Evolutionary conservation across 2,329 filamentous ascomycete species (phyloP).

Genomic region (Diaporthe helianthi): DNA sequence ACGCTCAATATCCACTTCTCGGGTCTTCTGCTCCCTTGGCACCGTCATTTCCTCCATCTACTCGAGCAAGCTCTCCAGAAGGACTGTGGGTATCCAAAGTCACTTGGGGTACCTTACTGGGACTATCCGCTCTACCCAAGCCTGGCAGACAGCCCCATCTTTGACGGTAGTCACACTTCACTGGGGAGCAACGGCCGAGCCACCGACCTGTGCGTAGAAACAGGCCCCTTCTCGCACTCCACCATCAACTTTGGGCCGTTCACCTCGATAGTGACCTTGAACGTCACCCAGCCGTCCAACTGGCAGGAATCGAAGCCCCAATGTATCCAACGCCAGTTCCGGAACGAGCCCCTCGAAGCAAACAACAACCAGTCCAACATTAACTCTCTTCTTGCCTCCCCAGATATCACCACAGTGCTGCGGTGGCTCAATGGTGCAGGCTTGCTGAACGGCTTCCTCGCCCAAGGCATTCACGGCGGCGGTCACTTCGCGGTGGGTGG

Average conservation of each 20-base stretch:
- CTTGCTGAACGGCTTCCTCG: slow-evolving; percentile 17
- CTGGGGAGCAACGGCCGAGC: slow-evolving; percentile 30
- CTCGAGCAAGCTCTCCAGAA: slow-evolving; percentile 22
- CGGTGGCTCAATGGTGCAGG: slow-evolving; percentile 29
- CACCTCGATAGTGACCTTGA: slow-evolving; percentile 32
- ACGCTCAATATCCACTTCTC: slow-evolving; percentile 46
- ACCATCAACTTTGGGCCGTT: slow-evolving; percentile 37
- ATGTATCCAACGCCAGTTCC: slow-evolving; percentile 33
- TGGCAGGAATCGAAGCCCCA: slow-evolving; percentile 28
- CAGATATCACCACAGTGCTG: slow-evolving; percentile 34
- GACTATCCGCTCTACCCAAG: slow-evolving; percentile 28
- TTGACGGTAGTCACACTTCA: slow-evolving; percentile 25
- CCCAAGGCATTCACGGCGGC: slow-evolving; percentile 27
- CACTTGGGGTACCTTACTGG: slow-evolving; percentile 31
- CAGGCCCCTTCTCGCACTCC: slow-evolving; percentile 39
- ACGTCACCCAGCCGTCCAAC: slow-evolving; percentile 32
- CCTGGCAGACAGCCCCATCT: slow-evolving; percentile 27
- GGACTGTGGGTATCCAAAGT: slow-evolving; percentile 30
- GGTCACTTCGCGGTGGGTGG: slow-evolving; percentile 29
- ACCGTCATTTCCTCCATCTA: slow-evolving; percentile 25
- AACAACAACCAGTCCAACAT: slow-evolving; percentile 34
- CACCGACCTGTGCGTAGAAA: slow-evolving; percentile 37
- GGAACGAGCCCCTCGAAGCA: background rate
- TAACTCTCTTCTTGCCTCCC: slow-evolving; percentile 35
- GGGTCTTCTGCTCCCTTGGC: slow-evolving; percentile 30